A percentile compares a stretch with the other conserved stretches of the same genome.
Conservation (phyloP, 1,284 basidiomycete species). For the Ceratobasidium sp. region DNA sequence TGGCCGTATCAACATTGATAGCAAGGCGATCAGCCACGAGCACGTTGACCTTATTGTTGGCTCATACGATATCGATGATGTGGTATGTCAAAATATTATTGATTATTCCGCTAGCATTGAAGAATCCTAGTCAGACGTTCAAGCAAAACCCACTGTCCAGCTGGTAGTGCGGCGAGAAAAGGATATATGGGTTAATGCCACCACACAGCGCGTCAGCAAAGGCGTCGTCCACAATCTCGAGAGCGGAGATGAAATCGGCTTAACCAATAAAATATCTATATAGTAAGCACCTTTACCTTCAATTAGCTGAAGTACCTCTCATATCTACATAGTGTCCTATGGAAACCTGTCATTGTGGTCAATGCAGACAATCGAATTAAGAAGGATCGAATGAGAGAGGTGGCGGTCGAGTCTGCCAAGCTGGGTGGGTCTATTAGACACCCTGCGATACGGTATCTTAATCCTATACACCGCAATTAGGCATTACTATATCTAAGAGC, state of each 20-base stretch:
- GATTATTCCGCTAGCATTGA: neutral
- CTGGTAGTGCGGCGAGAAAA: conserved; percentile 29
- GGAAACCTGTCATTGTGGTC: conserved; percentile 23
- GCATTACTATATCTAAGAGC: conserved; percentile 27
- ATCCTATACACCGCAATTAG: neutral
- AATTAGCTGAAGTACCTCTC: neutral
- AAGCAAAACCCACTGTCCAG: conserved; percentile 25
- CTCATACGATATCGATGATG: conserved; percentile 31
- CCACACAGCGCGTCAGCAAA: conserved; percentile 17
- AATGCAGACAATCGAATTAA: conserved; percentile 36
- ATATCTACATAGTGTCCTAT: conserved; percentile 2
- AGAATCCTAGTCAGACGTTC: conserved; percentile 7
- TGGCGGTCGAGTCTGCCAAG: conserved; percentile 21
- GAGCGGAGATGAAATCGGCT: conserved; percentile 16
- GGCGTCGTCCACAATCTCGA: conserved; percentile 20
- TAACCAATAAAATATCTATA: conserved; percentile 36
- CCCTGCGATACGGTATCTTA: neutral
- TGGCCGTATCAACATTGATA: conserved; percentile 24
- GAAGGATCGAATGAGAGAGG: conserved; percentile 30
- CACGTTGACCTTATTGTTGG: conserved; percentile 32
- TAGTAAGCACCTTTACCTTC: conserved; percentile 8
- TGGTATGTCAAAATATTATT: conserved; percentile 9
- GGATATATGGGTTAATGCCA: conserved; percentile 25
- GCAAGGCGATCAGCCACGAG: conserved; percentile 33
- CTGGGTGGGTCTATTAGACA: neutral